These are phyloP conservation scores for Cladosporium sp. DNA, from an alignment of 2,329 filamentous ascomycete genomes.

Conservation along the genomic window DNA sequence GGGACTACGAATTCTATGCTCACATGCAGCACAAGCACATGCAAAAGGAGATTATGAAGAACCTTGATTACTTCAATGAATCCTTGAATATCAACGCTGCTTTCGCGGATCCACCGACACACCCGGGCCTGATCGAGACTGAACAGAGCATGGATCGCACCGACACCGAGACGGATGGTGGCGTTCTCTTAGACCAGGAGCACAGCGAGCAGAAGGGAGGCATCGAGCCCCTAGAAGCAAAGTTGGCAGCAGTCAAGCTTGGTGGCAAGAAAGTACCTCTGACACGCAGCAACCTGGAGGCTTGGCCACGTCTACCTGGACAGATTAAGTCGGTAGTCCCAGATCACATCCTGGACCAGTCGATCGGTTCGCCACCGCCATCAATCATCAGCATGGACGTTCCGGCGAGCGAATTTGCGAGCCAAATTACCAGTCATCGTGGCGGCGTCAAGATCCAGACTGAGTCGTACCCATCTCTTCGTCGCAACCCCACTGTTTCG, in stretches of 20 bases:
- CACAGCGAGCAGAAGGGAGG: slow-evolving; percentile 25
- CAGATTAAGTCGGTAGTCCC: slow-evolving; percentile 15
- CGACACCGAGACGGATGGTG: slow-evolving; percentile 29
- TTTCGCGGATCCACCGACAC: background rate
- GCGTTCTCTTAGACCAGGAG: slow-evolving; percentile 27
- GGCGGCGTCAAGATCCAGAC: slow-evolving; percentile 25
- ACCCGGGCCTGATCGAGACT: slow-evolving; percentile 17
- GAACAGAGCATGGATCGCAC: slow-evolving; percentile 31
- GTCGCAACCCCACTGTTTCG: background rate
- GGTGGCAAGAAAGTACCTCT: slow-evolving; percentile 5
- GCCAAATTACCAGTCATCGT: slow-evolving; percentile 24
- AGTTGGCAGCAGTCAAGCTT: slow-evolving; percentile 23
- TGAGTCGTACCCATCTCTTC: slow-evolving; percentile 3
- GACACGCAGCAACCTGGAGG: slow-evolving; percentile 15
- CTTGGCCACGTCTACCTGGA: slow-evolving; percentile 26
- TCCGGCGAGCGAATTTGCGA: slow-evolving; percentile 14
- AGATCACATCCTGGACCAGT: slow-evolving; percentile 8
- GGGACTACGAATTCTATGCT: slow-evolving; percentile 47
- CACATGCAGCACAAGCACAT: slow-evolving; percentile 55
- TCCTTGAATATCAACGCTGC: slow-evolving; percentile 25
- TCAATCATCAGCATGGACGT: slow-evolving; percentile 12
- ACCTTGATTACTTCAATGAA: slow-evolving; percentile 30
- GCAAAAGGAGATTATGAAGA: slow-evolving; percentile 41
- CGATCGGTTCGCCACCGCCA: slow-evolving; percentile 12
- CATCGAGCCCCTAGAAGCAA: slow-evolving; percentile 23